These are phyloP conservation scores for Nitzschia putrida DNA, from an alignment of 108 stramenopile species.

Conservation along the genomic window DNA sequence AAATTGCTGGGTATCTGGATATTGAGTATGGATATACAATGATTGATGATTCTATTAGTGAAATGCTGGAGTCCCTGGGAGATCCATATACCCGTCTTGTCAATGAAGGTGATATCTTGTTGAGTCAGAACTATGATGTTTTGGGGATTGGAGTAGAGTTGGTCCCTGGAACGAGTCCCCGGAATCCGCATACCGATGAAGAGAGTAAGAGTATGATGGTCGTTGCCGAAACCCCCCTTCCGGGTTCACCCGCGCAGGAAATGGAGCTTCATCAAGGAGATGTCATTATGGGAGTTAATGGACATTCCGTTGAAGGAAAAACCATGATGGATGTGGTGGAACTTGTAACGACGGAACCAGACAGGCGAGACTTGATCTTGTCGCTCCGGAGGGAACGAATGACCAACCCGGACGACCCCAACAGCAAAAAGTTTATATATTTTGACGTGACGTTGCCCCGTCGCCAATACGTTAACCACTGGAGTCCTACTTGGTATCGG, in stretches of 20 bases:
- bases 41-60: constrained; percentile 30
- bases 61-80: constrained; percentile 68
- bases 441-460: constrained; percentile 63
- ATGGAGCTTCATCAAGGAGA: constrained; percentile 77
- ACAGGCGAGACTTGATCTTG: constrained; percentile 3
- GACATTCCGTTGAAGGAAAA: constrained; percentile 62
- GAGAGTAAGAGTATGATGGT: constrained; percentile 61
- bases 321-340: constrained; percentile 89
- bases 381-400: neutral
- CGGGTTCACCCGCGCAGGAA: constrained; percentile 60
- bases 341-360: constrained; percentile 68
- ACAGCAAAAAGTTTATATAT: neutral
- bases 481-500: constrained; percentile 69
- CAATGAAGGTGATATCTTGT: constrained; percentile 47
- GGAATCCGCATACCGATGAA: constrained; percentile 68
- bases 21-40: neutral
- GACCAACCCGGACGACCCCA: neutral
- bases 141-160: constrained; percentile 77
- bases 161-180: neutral
- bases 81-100: constrained; percentile 83
- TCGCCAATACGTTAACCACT: constrained; percentile 52
- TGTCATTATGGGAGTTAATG: constrained; percentile 75
- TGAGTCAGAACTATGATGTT: constrained; percentile 84
- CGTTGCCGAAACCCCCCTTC: constrained; percentile 79
- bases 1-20: neutral